These are phyloP conservation scores for Boletus huronensis DNA, from an alignment of 768 basidiomycete genomes.

Conservation along the genomic window DNA sequence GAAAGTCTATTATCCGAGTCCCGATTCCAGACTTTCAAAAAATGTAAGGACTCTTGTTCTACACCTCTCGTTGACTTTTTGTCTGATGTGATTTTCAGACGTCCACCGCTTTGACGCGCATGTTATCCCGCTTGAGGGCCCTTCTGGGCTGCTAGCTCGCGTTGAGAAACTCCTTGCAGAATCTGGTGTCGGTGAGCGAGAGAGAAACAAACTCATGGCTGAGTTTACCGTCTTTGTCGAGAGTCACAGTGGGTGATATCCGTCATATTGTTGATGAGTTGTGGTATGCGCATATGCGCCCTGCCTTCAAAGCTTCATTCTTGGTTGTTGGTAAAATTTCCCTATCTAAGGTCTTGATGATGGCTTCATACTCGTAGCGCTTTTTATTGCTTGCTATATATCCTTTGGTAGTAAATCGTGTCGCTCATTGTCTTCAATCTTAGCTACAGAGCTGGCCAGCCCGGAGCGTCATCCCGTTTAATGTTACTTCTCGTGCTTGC, in stretches of 20 bases:
- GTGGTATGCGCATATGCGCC: neutral
- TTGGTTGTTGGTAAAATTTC: slow-evolving; percentile 27
- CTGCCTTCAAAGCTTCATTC: slow-evolving; percentile 10
- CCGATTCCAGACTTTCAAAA: slow-evolving; percentile 48
- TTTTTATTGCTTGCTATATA: slow-evolving; percentile 19
- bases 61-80: slow-evolving; percentile 7
- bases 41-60: slow-evolving; percentile 46
- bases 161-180: slow-evolving; percentile 58
- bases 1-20: slow-evolving; percentile 34
- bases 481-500: slow-evolving; percentile 9
- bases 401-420: slow-evolving; percentile 7
- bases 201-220: slow-evolving; percentile 49
- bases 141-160: slow-evolving; percentile 61
- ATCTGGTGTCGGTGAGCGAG: slow-evolving; percentile 47
- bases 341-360: slow-evolving; percentile 19
- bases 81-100: slow-evolving; percentile 39
- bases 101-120: slow-evolving; percentile 73
- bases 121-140: slow-evolving; percentile 72
- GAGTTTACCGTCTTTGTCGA: slow-evolving; percentile 58
- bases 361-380: slow-evolving; percentile 13
- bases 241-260: slow-evolving; percentile 23
- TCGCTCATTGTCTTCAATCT: slow-evolving; percentile 12
- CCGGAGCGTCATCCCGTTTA: slow-evolving; percentile 8
- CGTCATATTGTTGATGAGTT: slow-evolving; percentile 3
- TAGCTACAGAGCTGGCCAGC: slow-evolving; percentile 1